Base-by-base conservation (phyloP, 148 eudicot species). In the Fallopia convolvulus region DNA sequence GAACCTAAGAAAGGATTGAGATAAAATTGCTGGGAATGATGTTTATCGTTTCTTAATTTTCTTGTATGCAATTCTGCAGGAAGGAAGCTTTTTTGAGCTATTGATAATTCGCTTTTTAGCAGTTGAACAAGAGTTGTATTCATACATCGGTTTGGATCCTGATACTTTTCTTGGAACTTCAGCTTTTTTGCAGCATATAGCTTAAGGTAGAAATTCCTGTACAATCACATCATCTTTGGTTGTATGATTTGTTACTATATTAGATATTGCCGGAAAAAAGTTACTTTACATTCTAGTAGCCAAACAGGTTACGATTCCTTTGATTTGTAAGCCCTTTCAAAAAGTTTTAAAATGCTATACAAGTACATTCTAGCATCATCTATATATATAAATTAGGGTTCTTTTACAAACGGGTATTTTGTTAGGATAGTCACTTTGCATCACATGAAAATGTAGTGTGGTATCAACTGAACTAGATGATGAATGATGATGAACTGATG, bases 11-110 rank as follows among this genome's bases (percentile, higher is more conserved):
- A 44, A 8, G 47, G 9, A 44, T 6, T 44, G 2, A 6, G 47
- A 44, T 0, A 44, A 9, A 44, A 8, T 44, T 44, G 47, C 8
- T 44, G 47, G 47, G 8, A 0, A 6, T 44, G 47, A 44, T 6
- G 7, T 44, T 42, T 42, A 42, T 44, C 8, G 47, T 9, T 44
- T 44, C 10, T 1, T 6, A 44, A 44, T 14, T 26, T 53, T 17
- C 14, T 12, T 44, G 74, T 40, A 20, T 76, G 76, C 80, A 42
- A 74, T 48, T 70, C 2, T 76, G 63, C 89, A 92, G 94, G 97
- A 94, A 88, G 84, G 99, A 95, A 41, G 79, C 92, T 95, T 74
- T 80, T 93, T 76, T 87, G 90, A 85, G 93, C 93, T 74, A 90
- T 95, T 80, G 97, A 93, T 84, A 86, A 89, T 75, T 78, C 66